Percentiles rank a stretch among this genome's conserved stretches.
Evolutionary conservation across 2,329 filamentous ascomycete species (phyloP).

Genomic region (Berkeleyomyces rouxiae): DNA sequence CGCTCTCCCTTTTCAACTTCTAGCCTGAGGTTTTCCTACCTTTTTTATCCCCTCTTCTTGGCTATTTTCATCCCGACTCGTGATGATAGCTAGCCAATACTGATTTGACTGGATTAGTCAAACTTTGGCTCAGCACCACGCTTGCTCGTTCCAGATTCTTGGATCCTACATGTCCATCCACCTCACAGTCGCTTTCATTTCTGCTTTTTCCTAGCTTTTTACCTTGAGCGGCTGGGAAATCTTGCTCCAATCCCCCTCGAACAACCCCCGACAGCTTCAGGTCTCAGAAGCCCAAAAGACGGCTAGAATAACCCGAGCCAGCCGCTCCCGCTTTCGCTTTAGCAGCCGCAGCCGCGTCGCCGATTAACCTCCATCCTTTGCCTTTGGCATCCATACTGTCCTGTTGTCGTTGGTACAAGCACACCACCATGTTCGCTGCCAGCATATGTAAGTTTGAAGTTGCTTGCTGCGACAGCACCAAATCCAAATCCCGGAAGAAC

Average conservation of each 20-base stretch:
- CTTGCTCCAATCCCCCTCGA: neutral
- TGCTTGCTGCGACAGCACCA: neutral
- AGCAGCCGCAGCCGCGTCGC: neutral
- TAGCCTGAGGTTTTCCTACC: neutral
- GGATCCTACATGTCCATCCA: neutral
- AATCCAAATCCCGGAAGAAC: neutral
- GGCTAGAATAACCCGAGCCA: neutral
- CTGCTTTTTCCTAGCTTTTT: neutral
- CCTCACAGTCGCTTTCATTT: neutral
- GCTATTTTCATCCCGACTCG: neutral
- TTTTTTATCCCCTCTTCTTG: constrained; percentile 1
- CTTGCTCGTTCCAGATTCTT: neutral
- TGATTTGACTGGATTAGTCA: neutral
- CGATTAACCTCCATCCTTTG: neutral
- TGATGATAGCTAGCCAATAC: neutral
- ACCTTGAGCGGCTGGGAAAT: neutral
- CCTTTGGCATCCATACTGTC: neutral
- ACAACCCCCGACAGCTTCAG: neutral
- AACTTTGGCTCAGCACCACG: neutral
- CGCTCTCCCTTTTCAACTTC: neutral
- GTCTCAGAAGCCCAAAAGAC: neutral
- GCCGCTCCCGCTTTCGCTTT: neutral
- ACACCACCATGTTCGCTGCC: neutral
- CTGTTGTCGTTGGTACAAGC: neutral
- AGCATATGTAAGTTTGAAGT: neutral